Base-by-base conservation (phyloP, 176 grass and related monocot genomes). In the Musa troglodytarum region DNA sequence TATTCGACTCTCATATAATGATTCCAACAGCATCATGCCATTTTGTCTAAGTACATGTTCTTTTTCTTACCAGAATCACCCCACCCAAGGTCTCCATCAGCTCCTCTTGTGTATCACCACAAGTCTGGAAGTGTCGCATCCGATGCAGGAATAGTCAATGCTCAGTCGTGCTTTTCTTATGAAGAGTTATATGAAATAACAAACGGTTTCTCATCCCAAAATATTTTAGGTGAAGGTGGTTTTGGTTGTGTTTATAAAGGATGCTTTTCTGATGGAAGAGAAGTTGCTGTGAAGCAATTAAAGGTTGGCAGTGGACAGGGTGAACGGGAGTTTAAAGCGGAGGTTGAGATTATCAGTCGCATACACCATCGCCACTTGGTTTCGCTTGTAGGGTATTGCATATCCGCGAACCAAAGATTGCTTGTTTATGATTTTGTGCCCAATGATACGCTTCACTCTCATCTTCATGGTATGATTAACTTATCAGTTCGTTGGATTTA, bases 61-160 rank as follows among this genome's bases (percentile, higher is more conserved):
- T 43, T 65, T 75, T 70, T 51, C 52, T 82, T 54, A 82, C 69
- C 68, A 57, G 85, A 55, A 34, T 85, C 87, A 0, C 78, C 85
- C 55, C 77, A 70, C 25, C 24, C 19, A 15, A 67, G 52, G 55
- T 76, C 77, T 1, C 71, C 90, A 54, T 55, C 74, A 49, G 83
- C 83, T 49, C 90, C 86, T 81, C 84, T 83, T 2, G 25, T 85
- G 28, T 28, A 90, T n/a, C 82, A 54, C 68, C 74, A 92, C 15
- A 79, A 82, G 3, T 81, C 82, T 1, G 90, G 77, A 72, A 98
- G 81, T 58, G 56, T 78, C 17, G 78, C 76, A 15, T 83, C 89
- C 10, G 87, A 96, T 64, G 89, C 87, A 24, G 88, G 90, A 82
- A 73, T 93, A 68, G 75, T 74, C 64, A 89, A 83, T 66, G 78